Percentiles rank a stretch among this genome's conserved stretches.
Conservation (phyloP, 2,329 filamentous ascomycete species). For the Juglanconis oblonga region DNA sequence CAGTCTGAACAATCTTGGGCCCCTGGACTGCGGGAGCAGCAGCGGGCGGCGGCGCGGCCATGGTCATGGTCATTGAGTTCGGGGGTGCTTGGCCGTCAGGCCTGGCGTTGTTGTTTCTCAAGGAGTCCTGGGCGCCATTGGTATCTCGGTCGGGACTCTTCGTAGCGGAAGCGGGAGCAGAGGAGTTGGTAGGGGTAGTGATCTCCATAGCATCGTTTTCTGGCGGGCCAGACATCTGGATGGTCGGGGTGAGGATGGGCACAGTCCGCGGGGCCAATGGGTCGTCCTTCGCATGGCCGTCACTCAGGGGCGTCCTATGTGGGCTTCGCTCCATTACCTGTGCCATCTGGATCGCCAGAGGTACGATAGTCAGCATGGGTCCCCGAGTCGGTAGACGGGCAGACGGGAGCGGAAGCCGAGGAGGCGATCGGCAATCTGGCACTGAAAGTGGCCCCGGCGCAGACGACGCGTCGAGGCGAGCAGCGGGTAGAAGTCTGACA, state of each 20-base stretch:
- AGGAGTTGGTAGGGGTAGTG: conserved; percentile 49
- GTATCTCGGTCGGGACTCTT: conserved; percentile 40
- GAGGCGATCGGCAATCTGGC: conserved; percentile 9
- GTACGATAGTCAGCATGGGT: conserved; percentile 21
- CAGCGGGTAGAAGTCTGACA: not conserved
- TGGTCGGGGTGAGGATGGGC: conserved; percentile 54
- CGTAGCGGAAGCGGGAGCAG: conserved; percentile 39
- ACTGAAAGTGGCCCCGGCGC: not conserved
- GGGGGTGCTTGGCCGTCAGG: conserved; percentile 34
- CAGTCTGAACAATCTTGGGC: conserved; percentile 96
- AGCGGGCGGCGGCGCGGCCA: conserved; percentile 49
- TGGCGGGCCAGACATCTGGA: conserved; percentile 57
- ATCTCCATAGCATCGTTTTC: conserved; percentile 62
- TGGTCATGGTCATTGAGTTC: conserved; percentile 44
- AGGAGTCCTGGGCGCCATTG: conserved; percentile 34
- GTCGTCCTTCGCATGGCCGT: conserved; percentile 36
- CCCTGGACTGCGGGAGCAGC: conserved; percentile 78
- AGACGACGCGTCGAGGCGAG: not conserved
- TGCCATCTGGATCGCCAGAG: conserved; percentile 47
- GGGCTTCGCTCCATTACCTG: conserved; percentile 47
- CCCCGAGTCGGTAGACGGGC: not conserved
- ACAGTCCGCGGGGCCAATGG: conserved; percentile 52
- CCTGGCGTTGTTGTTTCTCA: conserved; percentile 33
- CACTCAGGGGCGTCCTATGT: conserved; percentile 40
- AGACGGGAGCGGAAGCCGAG: not conserved